Base-by-base conservation (phyloP, 345 rosid genomes). In the Euphorbia tirucalli region DNA sequence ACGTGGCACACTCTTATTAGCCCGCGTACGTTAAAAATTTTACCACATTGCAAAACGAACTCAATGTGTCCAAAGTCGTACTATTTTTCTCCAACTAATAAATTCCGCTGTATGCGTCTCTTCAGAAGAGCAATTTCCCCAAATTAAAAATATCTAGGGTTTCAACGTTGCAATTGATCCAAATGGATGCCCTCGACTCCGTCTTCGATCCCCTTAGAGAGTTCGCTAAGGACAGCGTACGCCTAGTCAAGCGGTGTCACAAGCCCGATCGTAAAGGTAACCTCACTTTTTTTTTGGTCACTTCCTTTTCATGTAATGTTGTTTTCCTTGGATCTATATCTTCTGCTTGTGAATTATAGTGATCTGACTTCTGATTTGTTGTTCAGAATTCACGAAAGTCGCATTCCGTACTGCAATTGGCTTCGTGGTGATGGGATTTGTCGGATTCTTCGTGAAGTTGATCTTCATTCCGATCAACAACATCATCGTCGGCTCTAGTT, bases 331-430 rank as follows among this genome's bases (percentile, higher is more conserved):
- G 48, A 68, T 54, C 31, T 54, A 18, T 32, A 43, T 19, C 19
- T 21, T 39, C 3, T 31, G 32, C 7, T 68, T 10, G 10, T 43
- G 39, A 14, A 5, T 50, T 64, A 9, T 71, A n/a, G 31, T n/a
- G 27, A 49, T 65, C 65, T 59, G 22, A 31, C 30, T 63, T 58
- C 61, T 62, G 3, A 1, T n/a, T 25, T 50, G 24, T 16, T 27
- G 39, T 10, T 58, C 67, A 90, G 93, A 90, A 75, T 90, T 90
- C 85, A 79, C 87, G 6, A 87, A 87, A 78, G 91, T 90, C 4
- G 96, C 96, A n/a, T 75, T 87, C 54, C 96, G 92, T 80, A 88
- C 91, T 10, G 93, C 96, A 52, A 84, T 92, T 56, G 97, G 97
- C 7, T 90, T 92, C 66, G 96, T 87, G 57, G 96, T 87, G 75